Evolutionary conservation across 2,329 filamentous ascomycete species (phyloP), one percentile per base, ranked within the genome.

Genomic region (Chrysoporthe deuterocubensis): DNA sequence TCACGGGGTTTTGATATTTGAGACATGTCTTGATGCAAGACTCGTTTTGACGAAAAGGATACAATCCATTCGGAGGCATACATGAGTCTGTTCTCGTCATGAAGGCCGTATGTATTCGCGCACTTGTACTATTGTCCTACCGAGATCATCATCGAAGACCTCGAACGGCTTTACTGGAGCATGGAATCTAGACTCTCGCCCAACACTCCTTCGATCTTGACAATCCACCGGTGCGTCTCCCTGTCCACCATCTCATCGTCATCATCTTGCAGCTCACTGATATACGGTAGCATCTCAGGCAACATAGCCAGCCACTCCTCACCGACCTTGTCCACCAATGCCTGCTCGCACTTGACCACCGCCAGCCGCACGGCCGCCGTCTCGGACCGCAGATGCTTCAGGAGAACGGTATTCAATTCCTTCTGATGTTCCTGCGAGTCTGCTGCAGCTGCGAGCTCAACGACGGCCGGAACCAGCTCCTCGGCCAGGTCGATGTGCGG

Each of bases 201-300:
- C 64, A 98, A 81, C 42, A 96, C 91, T 59, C 87, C 90, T 80
- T 98, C 95, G 76, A 99, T 96, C 80, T 90, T 89, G 76, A 90
- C 87, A 73, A 98, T 96, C 95, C 96, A 97, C 74, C 89, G 85
- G 76, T 94, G 87, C 48, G 94, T 95, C 82, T 97, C 94, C 75
- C 89, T 84, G 82, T 99, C 96, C 34, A 99, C 95, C 40, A 86
- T 85, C 81, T 98, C 96, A 76, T 98, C 94, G 73, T 98, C 96
- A 77, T 99, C 96, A 76, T 99, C 96, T 81, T 97, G 91, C 75
- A 97, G 79, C 82, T 99, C 96, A 75, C 93, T 96, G 74, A 99
- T 97, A 71, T 95, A 93, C 26, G 96, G 95, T 77, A 99, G 81
- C 91, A 97, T 98, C 85, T 99, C 96, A 0, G 95, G 93, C 76